Evolutionary conservation across 495 filamentous ascomycete genomes (phyloP), one percentile per base, ranked within the genome.

Genomic region (Chaetomium fimeti): DNA sequence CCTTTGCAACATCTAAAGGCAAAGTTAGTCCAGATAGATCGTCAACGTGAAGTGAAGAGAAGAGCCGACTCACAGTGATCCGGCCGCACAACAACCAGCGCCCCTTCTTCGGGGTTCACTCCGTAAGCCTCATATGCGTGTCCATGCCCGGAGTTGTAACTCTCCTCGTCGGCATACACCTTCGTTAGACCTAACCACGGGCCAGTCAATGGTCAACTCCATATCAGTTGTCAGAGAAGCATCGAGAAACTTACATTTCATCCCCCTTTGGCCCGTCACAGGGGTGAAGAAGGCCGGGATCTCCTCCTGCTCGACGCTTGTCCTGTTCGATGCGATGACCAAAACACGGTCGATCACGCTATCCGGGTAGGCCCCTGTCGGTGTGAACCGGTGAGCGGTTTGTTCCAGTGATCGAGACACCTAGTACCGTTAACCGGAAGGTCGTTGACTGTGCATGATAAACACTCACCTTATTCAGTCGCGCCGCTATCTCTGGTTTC

Each of bases 121-220:
- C 83, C 87, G 52, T 88, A 87, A 9, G 77, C 74, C 43, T 88
- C 76, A 65, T 91, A 90, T 4, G 83, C 83, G 36, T 88, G 80
- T 0, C 87, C 87, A 57, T 88, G 85, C n/a, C 82, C 84, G 6
- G 79, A 76, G 61, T 89, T 84, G 72, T 88, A 87, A 71, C 82
- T 85, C 60, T 87, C 82, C 57, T 89, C 88, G 61, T 91, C 88
- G 42, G 84, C 82, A 71, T 82, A 90, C 5, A 85, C 79, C 62
- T 89, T 89, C 57, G 85, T 80, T 2, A 87, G 67, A 64, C 85
- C 87, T 87, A 6, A 13, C 15, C 9, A 22, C 5, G 4, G 12
- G 12, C 32, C 18, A 18, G 29, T 62, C 18, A 56, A 24, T 15
- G 22, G 20, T 36, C 9, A 24, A 1, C 24, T n/a, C 52, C 8